Base-by-base conservation (phyloP, 805 yeast species). In the Alloascoidea hylecoeti region DNA sequence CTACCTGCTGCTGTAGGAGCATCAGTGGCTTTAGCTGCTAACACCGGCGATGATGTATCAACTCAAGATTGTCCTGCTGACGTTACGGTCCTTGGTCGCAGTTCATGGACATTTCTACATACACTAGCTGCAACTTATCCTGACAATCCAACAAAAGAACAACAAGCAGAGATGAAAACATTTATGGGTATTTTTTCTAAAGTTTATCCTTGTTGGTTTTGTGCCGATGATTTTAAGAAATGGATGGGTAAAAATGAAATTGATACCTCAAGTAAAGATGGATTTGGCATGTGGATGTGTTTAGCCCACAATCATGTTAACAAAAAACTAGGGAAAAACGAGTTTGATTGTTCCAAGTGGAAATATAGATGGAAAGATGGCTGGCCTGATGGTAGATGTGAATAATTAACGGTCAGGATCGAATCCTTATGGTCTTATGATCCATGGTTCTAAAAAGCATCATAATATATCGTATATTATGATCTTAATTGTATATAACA, bases 221-320 rank as follows among this genome's bases (percentile, higher is more conserved):
- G 97, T 61, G 96, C 94, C 0, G 70, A 70, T 27, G 97, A 89
- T 52, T 85, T 92, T 57, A 66, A 72, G 39, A 55, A 57, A 18
- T 85, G 80, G 55, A 63, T 84, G 17, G 50, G 51, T 5, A 60
- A 56, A 38, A 60, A 58, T 40, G 56, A 57, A 23, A 66, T 74
- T 15, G 54, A 63, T 35, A 57, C 56, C 3, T 42, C 35, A 5
- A 47, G 52, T 34, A 84, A 82, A 46, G 95, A 85, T 38, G 79
- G 73, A 39, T 73, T 92, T 49, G 94, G 96, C 0, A 64, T 58
- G 47, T 92, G 98, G 98, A 60, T 92, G 39, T 92, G 97, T 59
- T 81, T 76, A 43, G 97, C 97, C 2, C 98, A 92, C 58, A 92
- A 92, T 51, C 82, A 72, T 28, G 97, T 92, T n/a, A 92, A 92